Base-by-base conservation (phyloP, 2,329 filamentous ascomycete genomes). In the Botrytis tulipae region DNA sequence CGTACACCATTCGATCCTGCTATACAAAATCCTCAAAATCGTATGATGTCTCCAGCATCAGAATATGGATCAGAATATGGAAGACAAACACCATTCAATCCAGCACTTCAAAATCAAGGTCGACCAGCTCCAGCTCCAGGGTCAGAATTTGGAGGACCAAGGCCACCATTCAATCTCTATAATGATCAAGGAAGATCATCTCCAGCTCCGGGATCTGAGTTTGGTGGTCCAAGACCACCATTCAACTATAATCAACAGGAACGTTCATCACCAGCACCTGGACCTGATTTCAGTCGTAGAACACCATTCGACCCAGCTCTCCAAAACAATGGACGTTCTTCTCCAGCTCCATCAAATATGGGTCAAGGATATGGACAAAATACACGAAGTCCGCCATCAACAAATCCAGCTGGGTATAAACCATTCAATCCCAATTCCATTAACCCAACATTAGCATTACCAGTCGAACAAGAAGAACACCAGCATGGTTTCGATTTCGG, bases 1-100 rank as follows among this genome's bases (percentile, higher is more conserved):
- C 75, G 77, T 68, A 78, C 75, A 44, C 78, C 79, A 70, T 79
- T 76, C 65, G 77, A 79, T 65, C 76, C 75, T 29, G 35, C 63
- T 10, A 69, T 72, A 62, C 70, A 67, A 46, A 71, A 65, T 65
- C 35, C 70, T 29, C 57, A 54, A 40, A 63, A 71, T 18, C 70
- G 70, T 29, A 65, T 65, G 32, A 60, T 68, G 40, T 60, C 70
- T 20, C 62, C 70, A 37, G 2, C 37, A 57, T 42, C 62, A 32
- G 70, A 54, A 54, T 67, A 37, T 40, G 67, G 70, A 25, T 46
- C 61, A 29, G 70, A 67, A 59, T 72, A 68, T 60, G 70, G 70
- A 5, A 68, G 59, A 70, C 51, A 60, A 14, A 44, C 46, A 10
- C 48, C 67, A 22, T 70, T 57, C n/a, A 51, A 68, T 68, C 66